A percentile compares a stretch with the other conserved stretches of the same genome.
These are phyloP conservation scores for Arthromyces matolae DNA, from an alignment of 768 basidiomycete genomes.

Conservation along the genomic window DNA sequence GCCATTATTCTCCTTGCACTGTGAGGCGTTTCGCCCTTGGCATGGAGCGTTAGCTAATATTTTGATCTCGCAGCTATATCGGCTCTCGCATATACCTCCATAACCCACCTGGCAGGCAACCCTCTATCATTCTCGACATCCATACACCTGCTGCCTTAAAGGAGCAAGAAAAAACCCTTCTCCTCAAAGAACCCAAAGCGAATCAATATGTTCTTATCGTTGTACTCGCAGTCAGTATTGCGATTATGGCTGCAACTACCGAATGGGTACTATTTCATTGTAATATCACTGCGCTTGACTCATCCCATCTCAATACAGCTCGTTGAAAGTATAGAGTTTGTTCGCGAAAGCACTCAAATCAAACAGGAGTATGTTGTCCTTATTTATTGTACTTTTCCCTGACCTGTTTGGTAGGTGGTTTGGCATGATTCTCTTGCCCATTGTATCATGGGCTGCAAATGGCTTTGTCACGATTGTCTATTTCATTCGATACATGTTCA, in stretches of 20 bases:
- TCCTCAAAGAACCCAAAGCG: slow-evolving; percentile 46
- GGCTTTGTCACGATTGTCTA: slow-evolving; percentile 57
- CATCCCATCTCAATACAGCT: slow-evolving; percentile 48
- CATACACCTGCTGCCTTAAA: slow-evolving; percentile 44
- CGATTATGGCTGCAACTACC: slow-evolving; percentile 63
- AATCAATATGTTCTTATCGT: slow-evolving; percentile 61
- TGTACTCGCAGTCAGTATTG: slow-evolving; percentile 50
- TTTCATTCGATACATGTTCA: slow-evolving; percentile 45
- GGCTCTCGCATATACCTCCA: slow-evolving; percentile 66
- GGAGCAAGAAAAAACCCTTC: slow-evolving; percentile 34
- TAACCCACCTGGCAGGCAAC: slow-evolving; percentile 62
- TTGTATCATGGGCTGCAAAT: slow-evolving; percentile 73
- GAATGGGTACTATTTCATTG: slow-evolving; percentile 49
- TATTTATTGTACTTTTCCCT: not conserved
- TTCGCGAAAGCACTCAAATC: slow-evolving; percentile 41
- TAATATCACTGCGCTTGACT: slow-evolving; percentile 45
- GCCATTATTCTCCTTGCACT: slow-evolving; percentile 59
- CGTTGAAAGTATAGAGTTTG: slow-evolving; percentile 59
- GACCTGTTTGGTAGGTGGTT: slow-evolving; percentile 50
- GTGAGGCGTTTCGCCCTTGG: slow-evolving; percentile 32
- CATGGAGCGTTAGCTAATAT: not conserved
- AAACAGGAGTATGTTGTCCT: slow-evolving; percentile 43
- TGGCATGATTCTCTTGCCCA: slow-evolving; percentile 65
- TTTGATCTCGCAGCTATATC: slow-evolving; percentile 44
- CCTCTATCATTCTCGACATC: slow-evolving; percentile 37